Evolutionary conservation across 176 grass and related monocot species (phyloP).

Genomic region (Avena sativa): DNA sequence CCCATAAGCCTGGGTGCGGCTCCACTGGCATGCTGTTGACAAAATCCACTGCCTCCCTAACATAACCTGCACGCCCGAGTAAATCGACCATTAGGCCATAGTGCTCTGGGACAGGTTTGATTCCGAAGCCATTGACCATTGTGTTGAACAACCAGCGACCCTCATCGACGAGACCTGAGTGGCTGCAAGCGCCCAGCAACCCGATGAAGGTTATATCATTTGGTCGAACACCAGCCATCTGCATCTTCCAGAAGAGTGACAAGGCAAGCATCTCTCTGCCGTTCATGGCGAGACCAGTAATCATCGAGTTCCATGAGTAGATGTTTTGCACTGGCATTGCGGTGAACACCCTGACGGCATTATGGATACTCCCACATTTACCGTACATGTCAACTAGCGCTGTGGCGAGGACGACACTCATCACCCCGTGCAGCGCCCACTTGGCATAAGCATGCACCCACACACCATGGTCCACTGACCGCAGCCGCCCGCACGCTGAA

Average conservation of each 20-base stretch:
- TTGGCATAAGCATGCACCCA: constrained; percentile 50
- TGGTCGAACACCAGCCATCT: constrained; percentile 48
- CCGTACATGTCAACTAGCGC: constrained; percentile 75
- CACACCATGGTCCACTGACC: constrained; percentile 48
- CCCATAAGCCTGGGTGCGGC: constrained; percentile 68
- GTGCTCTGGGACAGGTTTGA: constrained; percentile 55
- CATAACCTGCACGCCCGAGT: constrained; percentile 56
- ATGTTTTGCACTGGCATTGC: constrained; percentile 59
- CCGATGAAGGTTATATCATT: constrained; percentile 70
- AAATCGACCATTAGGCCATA: constrained; percentile 81
- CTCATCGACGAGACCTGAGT: constrained; percentile 64
- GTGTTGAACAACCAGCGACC: constrained; percentile 56
- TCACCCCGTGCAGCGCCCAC: constrained; percentile 17
- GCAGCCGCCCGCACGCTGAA: constrained; percentile 46
- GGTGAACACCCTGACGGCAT: constrained; percentile 53
- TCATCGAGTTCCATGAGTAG: constrained; percentile 75
- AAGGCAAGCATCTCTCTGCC: constrained; percentile 52
- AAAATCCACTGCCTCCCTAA: constrained; percentile 65
- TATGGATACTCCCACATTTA: constrained; percentile 64
- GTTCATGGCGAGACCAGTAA: constrained; percentile 71
- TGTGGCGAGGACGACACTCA: constrained; percentile 55
- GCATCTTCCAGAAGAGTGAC: constrained; percentile 81
- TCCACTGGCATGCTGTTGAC: constrained; percentile 66
- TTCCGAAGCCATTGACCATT: constrained; percentile 52
- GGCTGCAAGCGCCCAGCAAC: constrained; percentile 66